Evolutionary conservation across 169 alveolate genomes (phyloP), one percentile per base, ranked within the genome.

Genomic region (Babesia bovis): DNA sequence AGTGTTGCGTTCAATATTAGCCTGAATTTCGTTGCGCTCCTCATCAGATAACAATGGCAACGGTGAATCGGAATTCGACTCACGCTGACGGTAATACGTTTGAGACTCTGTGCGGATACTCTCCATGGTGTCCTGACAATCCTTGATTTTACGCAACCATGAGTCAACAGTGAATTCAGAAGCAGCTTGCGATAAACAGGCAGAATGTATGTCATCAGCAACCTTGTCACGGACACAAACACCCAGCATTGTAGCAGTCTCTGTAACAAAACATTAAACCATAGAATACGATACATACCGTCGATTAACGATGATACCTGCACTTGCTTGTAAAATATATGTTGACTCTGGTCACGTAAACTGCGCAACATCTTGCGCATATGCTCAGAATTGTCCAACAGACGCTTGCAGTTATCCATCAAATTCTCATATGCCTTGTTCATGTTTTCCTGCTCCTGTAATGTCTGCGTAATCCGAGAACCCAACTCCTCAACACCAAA

Each of bases 111-210:
- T 56, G 21, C 59, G 58, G 53, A 77, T 77, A 25, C 44, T 58
- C 82, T 75, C 66, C 77, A 72, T 69, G 66, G 85, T 55, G 61
- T 57, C 57, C 69, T 76, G 56, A 47, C 51, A 56, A 59, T 60
- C 61, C 68, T 51, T 83, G 53, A 45, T 79, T 40, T 58, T 68
- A 45, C 52, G 26, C n/a, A 60, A 44, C 83, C 87, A 79, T 26
- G 63, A 32, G 30, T 79, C 76, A n/a, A 55, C 82, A 26, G 83
- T 23, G 32, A 79, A 79, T 51, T 79, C 87, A 19, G 76, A 53
- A 15, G 87, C 84, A 1, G 78, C 76, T 42, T 69, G 82, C 57
- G 83, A 70, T 25, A 79, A 59, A 28, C 83, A 79, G 23, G 82
- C 84, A 32, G 56, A 21, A 65, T 69, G 83, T 21, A 70, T 56